Base-by-base conservation (phyloP, 345 rosid species). In the Sisymbrium altissimum region DNA sequence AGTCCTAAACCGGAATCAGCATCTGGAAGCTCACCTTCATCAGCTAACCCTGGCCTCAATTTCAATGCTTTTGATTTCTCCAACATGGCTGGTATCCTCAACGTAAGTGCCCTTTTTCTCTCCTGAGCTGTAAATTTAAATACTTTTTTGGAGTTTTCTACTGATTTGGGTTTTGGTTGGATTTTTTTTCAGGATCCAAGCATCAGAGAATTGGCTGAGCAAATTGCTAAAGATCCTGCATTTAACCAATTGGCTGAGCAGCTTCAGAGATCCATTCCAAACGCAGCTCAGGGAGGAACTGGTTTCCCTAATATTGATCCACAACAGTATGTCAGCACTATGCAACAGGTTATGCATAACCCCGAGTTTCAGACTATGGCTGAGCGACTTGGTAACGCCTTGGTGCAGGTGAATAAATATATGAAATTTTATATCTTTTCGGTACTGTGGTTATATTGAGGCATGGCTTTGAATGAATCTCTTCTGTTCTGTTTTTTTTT, bases 261-360 rank as follows among this genome's bases (percentile, higher is more conserved):
- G 83, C 89, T 95, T 27, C 96, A 88, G 82, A 82, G 87, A 78
- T 83, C 92, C 5, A 81, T 92, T 54, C 93, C 89, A 56, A 91
- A 86, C 65, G 81, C 84, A 58, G 27, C 85, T 3, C 73, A 55
- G 23, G 98, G 84, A 15, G 96, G 86, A 0, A 97, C 83, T 0
- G 61, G 79, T 53, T 33, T 83, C 35, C 97, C 98, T 29, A 84
- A 82, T 79, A 84, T 95, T 71, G 96, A 95, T 69, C 66, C 89
- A 18, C 86, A 90, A 57, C 91, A 90, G 62, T 95, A 95, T 76
- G 77, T 83, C 36, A 61, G 86, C 48, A 95, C 99, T 9, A 89
- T 95, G 96, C 92, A 90, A 61, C 97, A 95, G 79, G 98, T 95
- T 80, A 92, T 95, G 97, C 88, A 92, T 82, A 95, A 95, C 82